Evolutionary conservation across 129 eudicot species (phyloP).

Genomic region (Ambrosia artemisiifolia): DNA sequence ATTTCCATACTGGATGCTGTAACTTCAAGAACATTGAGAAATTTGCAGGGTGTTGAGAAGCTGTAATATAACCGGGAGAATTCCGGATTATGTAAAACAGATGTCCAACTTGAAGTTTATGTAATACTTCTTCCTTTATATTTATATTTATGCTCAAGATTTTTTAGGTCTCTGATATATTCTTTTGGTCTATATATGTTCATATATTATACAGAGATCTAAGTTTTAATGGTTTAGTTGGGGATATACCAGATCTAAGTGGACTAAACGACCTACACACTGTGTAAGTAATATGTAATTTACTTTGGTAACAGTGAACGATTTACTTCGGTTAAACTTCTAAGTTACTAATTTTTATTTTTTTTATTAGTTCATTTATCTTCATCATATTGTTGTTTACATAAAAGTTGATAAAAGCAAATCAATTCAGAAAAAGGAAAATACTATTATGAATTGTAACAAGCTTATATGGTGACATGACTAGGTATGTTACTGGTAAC

Average conservation of each 20-base stretch:
- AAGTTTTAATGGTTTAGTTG: constrained; percentile 55
- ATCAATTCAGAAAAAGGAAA: background rate
- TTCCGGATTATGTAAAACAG: constrained; percentile 40
- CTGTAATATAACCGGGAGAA: constrained; percentile 50
- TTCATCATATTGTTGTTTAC: background rate
- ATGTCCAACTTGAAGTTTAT: constrained; percentile 29
- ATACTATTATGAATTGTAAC: background rate
- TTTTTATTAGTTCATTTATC: background rate
- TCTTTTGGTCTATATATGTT: no score
- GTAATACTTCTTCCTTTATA: constrained; percentile 23
- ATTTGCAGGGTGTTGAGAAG: constrained; percentile 60
- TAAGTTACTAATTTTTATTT: background rate
- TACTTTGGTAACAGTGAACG: background rate
- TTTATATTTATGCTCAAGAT: background rate
- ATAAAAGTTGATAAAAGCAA: background rate
- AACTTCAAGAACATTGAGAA: constrained; percentile 11
- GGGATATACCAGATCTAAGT: constrained; percentile 43
- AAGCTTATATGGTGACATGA: background rate
- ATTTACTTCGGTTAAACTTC: background rate
- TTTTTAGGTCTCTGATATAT: no score
- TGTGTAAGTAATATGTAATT: constrained; percentile 28
- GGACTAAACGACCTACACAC: constrained; percentile 13
- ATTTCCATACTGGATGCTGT: background rate
- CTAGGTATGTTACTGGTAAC: constrained; percentile 48
- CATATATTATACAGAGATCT: constrained; percentile 46